Base-by-base conservation (phyloP, 257 asterid genomes). In the Euphrasia confusa region DNA sequence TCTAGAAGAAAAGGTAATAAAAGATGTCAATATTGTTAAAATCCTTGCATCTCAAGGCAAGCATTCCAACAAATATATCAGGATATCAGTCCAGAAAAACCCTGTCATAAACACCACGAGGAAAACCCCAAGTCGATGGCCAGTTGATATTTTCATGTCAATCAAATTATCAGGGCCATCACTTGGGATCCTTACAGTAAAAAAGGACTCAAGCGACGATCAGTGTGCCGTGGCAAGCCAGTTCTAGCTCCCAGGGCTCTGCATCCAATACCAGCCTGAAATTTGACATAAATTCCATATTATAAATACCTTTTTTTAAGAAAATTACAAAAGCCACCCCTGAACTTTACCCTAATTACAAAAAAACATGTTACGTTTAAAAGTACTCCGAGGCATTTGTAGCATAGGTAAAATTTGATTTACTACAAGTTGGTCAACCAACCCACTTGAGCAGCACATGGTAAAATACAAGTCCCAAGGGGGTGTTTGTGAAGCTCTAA, bases 241-340 rank as follows among this genome's bases (percentile, higher is more conserved):
- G 91, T 78, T 74, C 97, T 74, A 37, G 99, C 99, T 64, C 99
- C 97, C 78, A 92, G 66, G 27, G 88, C 82, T 78, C 96, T 79
- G 73, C 99, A 92, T 49, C 85, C 79, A 39, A 84, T 76, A 54
- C 89, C 99, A 11, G 96, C 99, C 96, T 92, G 83, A 66, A 71
- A 75, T 67, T 72, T 10, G 58, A 58, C n/a, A 5, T 63, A 4
- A 35, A 64, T 3, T 44, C 37, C 24, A 21, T 9, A 26, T 28
- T 49, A 15, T 64, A 30, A 33, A 11, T 7, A 18, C 24, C 58
- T 65, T 62, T 58, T 62, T 54, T 64, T 48, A 10, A 62, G n/a
- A 39, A 7, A 14, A 27, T 39, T 50, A 50, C 10, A 48, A 15
- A 14, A 52, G 21, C 32, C 9, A 52, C 4, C 57, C 54, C 24